These are phyloP conservation scores for Penium margaritaceum DNA, from an alignment of 139 green algal species.

Conservation along the genomic window DNA sequence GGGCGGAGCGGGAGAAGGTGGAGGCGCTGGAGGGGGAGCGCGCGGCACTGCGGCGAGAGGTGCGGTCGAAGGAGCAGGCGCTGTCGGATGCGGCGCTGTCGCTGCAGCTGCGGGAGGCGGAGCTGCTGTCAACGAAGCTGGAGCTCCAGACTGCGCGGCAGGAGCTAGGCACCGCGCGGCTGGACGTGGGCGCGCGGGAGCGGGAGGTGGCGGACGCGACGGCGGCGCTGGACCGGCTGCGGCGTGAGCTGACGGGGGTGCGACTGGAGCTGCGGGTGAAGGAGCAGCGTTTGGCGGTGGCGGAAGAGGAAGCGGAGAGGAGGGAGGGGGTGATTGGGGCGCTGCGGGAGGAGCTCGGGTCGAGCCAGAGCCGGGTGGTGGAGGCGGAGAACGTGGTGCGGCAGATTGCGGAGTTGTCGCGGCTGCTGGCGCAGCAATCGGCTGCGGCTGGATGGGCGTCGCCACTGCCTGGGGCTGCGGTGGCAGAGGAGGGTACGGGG, in stretches of 20 bases:
- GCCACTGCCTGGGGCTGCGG: background rate
- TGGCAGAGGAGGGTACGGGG: background rate
- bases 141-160: slow-evolving; percentile 29
- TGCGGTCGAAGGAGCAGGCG: slow-evolving; percentile 12
- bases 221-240: background rate
- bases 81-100: slow-evolving; percentile 31
- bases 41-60: background rate
- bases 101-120: slow-evolving; percentile 29
- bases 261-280: background rate
- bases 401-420: slow-evolving; percentile 34
- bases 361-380: background rate
- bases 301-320: background rate
- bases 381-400: slow-evolving; percentile 21
- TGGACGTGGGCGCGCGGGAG: slow-evolving; percentile 18
- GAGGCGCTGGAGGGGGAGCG: background rate
- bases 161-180: slow-evolving; percentile 10
- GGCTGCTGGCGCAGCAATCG: slow-evolving; percentile 12
- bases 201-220: slow-evolving; percentile 12
- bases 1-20: background rate
- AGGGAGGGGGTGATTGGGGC: background rate
- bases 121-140: slow-evolving; percentile 24
- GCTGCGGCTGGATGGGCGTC: background rate
- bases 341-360: background rate
- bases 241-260: background rate
- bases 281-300: background rate